Evolutionary conservation across 371 early-diverging fungal genomes (phyloP), one percentile per base, ranked within the genome.

Genomic region (Chytridium lagenaria): DNA sequence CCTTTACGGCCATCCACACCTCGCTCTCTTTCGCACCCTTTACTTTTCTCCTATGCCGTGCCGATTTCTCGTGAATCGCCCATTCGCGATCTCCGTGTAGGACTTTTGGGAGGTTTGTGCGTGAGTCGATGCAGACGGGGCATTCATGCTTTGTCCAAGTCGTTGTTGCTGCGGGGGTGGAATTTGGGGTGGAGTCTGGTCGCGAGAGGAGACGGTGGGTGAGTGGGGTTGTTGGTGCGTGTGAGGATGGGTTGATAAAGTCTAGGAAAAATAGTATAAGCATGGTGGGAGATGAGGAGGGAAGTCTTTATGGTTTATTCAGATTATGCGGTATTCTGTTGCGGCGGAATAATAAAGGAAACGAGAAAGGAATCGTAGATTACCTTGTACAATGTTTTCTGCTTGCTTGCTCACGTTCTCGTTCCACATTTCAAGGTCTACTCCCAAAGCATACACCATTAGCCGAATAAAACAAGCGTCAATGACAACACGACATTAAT

Each of bases 31-130:
- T 67, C 36, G 15, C 12, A 55, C 73, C 50, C 57, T 66, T 64
- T 22, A 77, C 69, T 57, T 40, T 70, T 23, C 57, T 74, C 68
- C 64, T 76, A 69, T 83, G 83, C 36, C 64, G 51, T 15, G 52
- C 67, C 19, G 72, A 74, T 19, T 44, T 55, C n/a, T 80, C 12
- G 71, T 84, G 84, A 26, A 74, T 67, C 55, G 73, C 75, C 81
- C 80, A 84, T 69, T 82, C 84, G 10, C 37, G 36, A 28, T 23
- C 31, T 5, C 84, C 84, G 59, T 82, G 79, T 67, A 84, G 31
- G 28, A 82, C 69, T 36, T 72, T 55, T 33, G 71, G 71, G 64
- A 71, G n/a, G 26, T 76, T 76, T n/a, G 78, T 75, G 37, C 55
- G 28, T 0, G 12, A 16, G 67, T 83, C 83, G 28, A 77, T 68